These are phyloP conservation scores for Rosa rugosa DNA, from an alignment of 306 rosid species.

Conservation along the genomic window DNA sequence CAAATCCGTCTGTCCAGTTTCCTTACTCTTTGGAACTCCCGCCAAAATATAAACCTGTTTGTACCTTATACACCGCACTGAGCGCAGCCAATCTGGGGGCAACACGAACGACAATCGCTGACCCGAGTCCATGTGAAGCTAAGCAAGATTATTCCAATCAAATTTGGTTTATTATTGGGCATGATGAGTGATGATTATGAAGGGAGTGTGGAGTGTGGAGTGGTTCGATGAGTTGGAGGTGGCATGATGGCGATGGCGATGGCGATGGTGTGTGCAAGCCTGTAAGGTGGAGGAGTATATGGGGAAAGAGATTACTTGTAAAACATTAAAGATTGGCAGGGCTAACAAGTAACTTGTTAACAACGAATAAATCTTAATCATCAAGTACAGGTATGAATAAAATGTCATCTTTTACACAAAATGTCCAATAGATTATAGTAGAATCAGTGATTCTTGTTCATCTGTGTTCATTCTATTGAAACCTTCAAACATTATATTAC, in stretches of 20 bases:
- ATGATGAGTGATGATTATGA: neutral
- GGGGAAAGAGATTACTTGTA: neutral
- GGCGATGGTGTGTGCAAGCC: neutral
- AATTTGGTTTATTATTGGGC: neutral
- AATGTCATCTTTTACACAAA: too few relatives aligned
- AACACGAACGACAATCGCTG: neutral
- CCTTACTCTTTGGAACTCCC: neutral
- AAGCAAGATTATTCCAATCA: neutral
- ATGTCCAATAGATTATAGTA: too few relatives aligned
- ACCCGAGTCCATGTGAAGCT: slow-evolving; percentile 3
- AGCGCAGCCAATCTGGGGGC: neutral
- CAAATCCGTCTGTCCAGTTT: neutral
- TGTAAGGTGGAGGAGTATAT: neutral
- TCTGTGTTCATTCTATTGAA: too few relatives aligned
- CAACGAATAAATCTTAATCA: neutral
- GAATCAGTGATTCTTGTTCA: too few relatives aligned
- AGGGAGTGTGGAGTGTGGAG: neutral
- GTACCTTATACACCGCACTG: too few relatives aligned
- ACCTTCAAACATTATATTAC: too few relatives aligned
- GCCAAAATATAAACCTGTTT: neutral
- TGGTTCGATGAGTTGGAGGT: neutral
- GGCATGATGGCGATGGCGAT: neutral
- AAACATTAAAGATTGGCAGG: neutral
- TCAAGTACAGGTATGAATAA: too few relatives aligned
- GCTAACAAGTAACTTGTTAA: neutral